Evolutionary conservation across 305 asterid species (phyloP).

Genomic region (Coffea humblotiana): DNA sequence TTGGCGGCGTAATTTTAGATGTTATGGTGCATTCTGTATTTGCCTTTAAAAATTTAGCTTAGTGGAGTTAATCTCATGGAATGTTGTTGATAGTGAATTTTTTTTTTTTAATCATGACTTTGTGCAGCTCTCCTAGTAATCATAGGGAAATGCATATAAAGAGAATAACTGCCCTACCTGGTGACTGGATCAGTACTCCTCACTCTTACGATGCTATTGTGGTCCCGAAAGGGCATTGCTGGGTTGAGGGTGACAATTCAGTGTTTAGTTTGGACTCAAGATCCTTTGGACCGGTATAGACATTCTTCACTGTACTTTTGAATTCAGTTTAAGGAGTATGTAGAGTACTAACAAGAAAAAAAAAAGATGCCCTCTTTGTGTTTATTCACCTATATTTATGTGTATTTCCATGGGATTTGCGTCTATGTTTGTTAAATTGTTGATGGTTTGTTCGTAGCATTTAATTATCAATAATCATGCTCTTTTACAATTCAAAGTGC

Average conservation of each 20-base stretch:
- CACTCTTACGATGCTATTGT: constrained; percentile 44
- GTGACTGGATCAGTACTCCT: constrained; percentile 59
- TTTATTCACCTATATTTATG: neutral
- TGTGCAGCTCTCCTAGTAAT: constrained; percentile 64
- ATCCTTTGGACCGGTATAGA: constrained; percentile 72
- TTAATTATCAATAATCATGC: neutral
- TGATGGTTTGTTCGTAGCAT: neutral
- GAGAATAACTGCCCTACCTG: constrained; percentile 79
- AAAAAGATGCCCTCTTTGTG: neutral
- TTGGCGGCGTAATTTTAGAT: neutral
- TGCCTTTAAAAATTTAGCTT: neutral
- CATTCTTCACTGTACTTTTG: neutral
- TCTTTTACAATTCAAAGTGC: neutral
- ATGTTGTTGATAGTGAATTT: neutral
- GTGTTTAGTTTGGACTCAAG: constrained; percentile 77
- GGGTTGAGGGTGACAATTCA: constrained; percentile 91
- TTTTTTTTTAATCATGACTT: neutral
- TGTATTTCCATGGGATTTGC: neutral
- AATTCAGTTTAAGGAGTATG: neutral
- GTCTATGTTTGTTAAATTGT: neutral
- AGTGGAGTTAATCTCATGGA: neutral
- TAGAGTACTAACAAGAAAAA: neutral
- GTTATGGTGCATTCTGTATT: neutral
- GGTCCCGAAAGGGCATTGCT: constrained; percentile 89
- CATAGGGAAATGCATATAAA: constrained; percentile 55